Conservation (phyloP, 1,284 basidiomycete species). For the Ustilago vetiveriae region DNA sequence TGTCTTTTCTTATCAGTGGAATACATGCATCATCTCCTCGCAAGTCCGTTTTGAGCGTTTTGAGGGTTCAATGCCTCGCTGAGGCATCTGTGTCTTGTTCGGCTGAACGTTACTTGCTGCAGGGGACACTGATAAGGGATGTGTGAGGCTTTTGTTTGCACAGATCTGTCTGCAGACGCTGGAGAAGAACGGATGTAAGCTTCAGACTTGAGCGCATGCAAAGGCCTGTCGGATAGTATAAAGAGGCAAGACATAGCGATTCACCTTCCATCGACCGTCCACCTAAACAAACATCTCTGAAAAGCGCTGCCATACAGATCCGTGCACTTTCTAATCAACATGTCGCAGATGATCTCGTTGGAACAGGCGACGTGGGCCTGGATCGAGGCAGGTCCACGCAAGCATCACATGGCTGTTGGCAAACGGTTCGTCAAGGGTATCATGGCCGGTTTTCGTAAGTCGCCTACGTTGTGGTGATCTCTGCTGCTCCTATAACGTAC, state of each 20-base stretch:
- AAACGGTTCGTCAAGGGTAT: slow-evolving; percentile 52
- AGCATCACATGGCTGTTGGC: slow-evolving; percentile 45
- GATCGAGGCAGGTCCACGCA: slow-evolving; percentile 51
- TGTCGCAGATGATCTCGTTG: slow-evolving; percentile 53
- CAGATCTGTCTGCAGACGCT: background rate
- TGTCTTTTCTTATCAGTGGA: slow-evolving; percentile 5
- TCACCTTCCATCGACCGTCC: background rate
- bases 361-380: slow-evolving; percentile 59
- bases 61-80: too few species aligned
- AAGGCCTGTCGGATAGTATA: background rate
- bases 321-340: slow-evolving; percentile 4
- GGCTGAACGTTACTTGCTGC: too few species aligned
- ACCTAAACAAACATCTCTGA: background rate
- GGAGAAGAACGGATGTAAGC: background rate
- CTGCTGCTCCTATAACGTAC: background rate
- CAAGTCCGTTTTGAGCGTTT: background rate
- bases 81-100: too few species aligned
- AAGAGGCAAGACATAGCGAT: background rate
- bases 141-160: background rate
- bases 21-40: slow-evolving; percentile 1
- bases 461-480: too few species aligned
- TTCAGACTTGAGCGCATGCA: background rate
- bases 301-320: background rate
- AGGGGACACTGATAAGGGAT: too few species aligned
- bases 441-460: slow-evolving; percentile 52